A percentile compares a stretch with the other conserved stretches of the same genome.
Conservation (phyloP, 2,329 filamentous ascomycete genomes). For the Verticillium tricorpus region DNA sequence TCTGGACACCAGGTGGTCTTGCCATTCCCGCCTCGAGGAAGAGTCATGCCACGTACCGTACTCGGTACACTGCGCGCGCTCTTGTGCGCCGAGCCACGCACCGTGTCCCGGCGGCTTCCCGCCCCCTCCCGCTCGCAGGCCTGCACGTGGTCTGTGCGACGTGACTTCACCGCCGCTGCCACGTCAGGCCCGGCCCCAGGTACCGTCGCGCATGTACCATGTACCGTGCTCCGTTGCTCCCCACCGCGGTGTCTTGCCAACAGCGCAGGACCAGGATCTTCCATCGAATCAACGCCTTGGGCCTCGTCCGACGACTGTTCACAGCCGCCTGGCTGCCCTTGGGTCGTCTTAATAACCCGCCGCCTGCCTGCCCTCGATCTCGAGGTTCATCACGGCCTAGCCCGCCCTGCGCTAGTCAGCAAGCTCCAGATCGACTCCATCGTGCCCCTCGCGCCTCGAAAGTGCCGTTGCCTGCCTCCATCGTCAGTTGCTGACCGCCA, state of each 20-base stretch:
- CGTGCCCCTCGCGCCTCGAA: not conserved
- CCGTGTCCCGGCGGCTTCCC: not conserved
- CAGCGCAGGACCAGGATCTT: not conserved
- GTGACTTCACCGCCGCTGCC: conserved; percentile 12
- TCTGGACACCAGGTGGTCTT: too few species aligned
- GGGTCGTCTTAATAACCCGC: not conserved
- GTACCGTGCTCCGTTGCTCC: not conserved
- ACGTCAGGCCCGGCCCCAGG: conserved; percentile 9
- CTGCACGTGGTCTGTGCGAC: conserved; percentile 1
- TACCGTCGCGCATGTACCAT: not conserved
- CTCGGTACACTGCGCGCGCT: too few species aligned
- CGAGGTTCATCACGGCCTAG: not conserved
- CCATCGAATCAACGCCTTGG: not conserved
- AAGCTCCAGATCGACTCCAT: not conserved
- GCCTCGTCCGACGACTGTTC: not conserved
- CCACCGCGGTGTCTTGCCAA: not conserved
- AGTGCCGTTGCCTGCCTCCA: not conserved
- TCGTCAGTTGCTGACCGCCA: not conserved
- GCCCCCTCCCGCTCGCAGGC: not conserved
- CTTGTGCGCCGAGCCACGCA: not conserved
- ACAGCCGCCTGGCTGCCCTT: not conserved
- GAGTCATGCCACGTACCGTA: not conserved
- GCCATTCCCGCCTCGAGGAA: not conserved
- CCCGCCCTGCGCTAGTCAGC: not conserved
- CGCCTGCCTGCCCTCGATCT: not conserved